A percentile compares a stretch with the other conserved stretches of the same genome.
phyloP scores from a whole-genome alignment of 1,284 basidiomycete genomes.

The Fomitopsis pinicola region DNA sequence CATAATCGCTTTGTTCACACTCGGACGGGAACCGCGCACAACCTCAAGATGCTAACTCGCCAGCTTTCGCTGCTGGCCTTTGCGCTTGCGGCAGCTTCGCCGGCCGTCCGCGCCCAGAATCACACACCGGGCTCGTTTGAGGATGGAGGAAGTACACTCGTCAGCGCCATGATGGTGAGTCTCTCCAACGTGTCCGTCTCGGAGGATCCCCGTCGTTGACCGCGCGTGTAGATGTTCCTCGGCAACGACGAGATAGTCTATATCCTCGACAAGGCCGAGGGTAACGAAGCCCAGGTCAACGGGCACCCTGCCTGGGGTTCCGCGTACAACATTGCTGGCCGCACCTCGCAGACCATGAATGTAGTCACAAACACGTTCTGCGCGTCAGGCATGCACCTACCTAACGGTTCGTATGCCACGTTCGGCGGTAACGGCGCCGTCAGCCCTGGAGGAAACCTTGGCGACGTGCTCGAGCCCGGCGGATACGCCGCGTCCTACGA shows the following conservation, averaged over 20 bases:
- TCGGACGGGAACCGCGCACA: background rate
- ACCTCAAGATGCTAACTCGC: constrained; percentile 22
- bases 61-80: constrained; percentile 26
- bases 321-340: constrained; percentile 48
- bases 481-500: constrained; percentile 51
- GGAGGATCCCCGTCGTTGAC: constrained; percentile 2
- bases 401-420: constrained; percentile 39
- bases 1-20: background rate
- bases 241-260: constrained; percentile 40
- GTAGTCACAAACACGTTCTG: constrained; percentile 82
- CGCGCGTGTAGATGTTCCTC: constrained; percentile 36
- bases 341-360: constrained; percentile 57
- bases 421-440: constrained; percentile 68
- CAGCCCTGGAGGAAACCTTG: constrained; percentile 64
- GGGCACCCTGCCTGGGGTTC: constrained; percentile 38
- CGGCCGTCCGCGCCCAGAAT: constrained; percentile 18
- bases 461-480: constrained; percentile 41
- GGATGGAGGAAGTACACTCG: constrained; percentile 44
- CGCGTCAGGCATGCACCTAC: constrained; percentile 58
- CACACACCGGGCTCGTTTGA: constrained; percentile 36
- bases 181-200: background rate
- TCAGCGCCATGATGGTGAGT: constrained; percentile 45
- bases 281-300: constrained; percentile 47
- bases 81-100: constrained; percentile 19
- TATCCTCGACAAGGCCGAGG: constrained; percentile 47